phyloP scores from a whole-genome alignment of 2,329 filamentous ascomycete species.

The Colletotrichum sp. region DNA sequence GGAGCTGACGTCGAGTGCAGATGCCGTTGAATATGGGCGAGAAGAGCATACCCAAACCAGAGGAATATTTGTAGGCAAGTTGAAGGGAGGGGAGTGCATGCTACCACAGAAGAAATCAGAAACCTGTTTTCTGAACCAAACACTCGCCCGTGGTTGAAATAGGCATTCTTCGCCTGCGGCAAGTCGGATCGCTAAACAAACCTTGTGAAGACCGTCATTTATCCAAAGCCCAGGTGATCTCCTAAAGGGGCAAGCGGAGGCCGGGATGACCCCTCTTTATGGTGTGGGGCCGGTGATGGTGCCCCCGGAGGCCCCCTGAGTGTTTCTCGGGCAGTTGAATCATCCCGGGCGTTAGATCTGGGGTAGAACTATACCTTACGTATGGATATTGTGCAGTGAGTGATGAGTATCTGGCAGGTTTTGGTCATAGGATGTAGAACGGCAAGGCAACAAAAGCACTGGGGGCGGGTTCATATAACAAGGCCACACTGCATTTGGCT shows the following conservation, averaged over 20 bases:
- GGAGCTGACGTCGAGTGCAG: neutral
- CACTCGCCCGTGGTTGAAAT: neutral
- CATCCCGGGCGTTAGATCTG: neutral
- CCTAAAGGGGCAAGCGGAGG: neutral
- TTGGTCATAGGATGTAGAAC: neutral
- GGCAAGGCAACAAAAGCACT: neutral
- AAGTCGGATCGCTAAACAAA: neutral
- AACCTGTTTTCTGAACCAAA: neutral
- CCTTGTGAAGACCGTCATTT: neutral
- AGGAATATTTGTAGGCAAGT: neutral
- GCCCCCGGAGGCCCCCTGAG: neutral
- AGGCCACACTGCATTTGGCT: neutral
- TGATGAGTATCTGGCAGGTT: neutral
- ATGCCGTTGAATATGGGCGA: neutral
- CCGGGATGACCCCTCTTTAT: neutral
- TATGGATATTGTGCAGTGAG: neutral
- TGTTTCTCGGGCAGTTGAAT: neutral
- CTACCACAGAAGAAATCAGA: neutral
- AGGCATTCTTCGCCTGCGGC: neutral
- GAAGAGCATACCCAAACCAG: neutral
- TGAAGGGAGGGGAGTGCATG: rapidly evolving
- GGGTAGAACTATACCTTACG: neutral
- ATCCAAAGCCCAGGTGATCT: neutral
- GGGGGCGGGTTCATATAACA: neutral
- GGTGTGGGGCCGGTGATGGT: neutral